phyloP scores from a whole-genome alignment of 306 rosid genomes.

The Acacia crassicarpa region DNA sequence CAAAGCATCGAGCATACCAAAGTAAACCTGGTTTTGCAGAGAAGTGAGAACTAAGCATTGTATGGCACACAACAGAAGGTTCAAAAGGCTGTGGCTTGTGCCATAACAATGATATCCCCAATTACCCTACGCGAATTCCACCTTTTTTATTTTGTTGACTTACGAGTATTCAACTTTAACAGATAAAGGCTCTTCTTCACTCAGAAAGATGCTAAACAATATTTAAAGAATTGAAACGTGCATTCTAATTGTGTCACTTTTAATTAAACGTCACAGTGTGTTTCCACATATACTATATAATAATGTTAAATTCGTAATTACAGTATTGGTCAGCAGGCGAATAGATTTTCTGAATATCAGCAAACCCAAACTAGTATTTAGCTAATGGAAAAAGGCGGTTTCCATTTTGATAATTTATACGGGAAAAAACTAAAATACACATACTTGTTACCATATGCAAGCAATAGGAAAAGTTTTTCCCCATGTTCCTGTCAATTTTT shows the following conservation, averaged over 20 bases:
- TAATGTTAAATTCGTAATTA: not conserved
- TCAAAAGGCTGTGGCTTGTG: not conserved
- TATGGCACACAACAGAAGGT: constrained; percentile 4
- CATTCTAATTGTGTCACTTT: constrained; percentile 11
- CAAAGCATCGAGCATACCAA: constrained; percentile 98
- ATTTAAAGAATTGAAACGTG: not conserved
- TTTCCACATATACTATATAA: not conserved
- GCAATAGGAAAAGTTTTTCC: not conserved
- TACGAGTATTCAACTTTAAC: not conserved
- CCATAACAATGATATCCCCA: not conserved
- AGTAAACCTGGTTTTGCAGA: constrained; percentile 68
- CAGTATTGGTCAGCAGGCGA: not conserved
- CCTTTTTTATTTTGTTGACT: not conserved
- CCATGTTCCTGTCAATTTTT: not conserved
- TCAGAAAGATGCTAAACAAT: not conserved
- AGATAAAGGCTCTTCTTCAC: constrained; percentile 8
- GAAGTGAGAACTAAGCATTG: constrained; percentile 21
- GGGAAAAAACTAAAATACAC: not conserved
- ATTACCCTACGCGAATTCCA: not conserved
- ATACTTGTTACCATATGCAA: not conserved
- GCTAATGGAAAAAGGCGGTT: not conserved
- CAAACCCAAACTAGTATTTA: constrained; percentile 7
- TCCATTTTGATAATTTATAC: constrained; percentile 6
- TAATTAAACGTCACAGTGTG: not conserved
- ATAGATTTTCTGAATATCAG: constrained; percentile 12